A percentile compares a stretch with the other conserved stretches of the same genome.
phyloP scores from a whole-genome alignment of 106 monocot genomes.

The Platanthera zijinensis region DNA sequence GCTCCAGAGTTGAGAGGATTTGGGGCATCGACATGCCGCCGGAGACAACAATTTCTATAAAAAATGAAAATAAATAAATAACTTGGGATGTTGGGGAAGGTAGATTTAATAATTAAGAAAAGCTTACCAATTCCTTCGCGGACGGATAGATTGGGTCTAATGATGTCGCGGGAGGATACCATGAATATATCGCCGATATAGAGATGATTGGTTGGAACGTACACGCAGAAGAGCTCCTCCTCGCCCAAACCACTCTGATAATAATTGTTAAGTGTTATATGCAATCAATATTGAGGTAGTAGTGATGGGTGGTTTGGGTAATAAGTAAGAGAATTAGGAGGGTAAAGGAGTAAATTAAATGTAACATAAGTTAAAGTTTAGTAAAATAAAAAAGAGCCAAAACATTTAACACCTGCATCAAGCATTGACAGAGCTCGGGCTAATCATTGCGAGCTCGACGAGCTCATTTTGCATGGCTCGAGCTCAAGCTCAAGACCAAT shows the following conservation, averaged over 20 bases:
- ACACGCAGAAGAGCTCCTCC: slow-evolving; percentile 78
- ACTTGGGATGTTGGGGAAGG: neutral
- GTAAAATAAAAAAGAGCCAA: too few relatives aligned
- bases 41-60: slow-evolving; percentile 69
- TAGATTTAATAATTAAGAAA: neutral
- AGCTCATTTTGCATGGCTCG: too few relatives aligned
- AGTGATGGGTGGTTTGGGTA: neutral
- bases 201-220: slow-evolving; percentile 82
- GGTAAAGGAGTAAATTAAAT: too few relatives aligned
- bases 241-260: slow-evolving; percentile 63
- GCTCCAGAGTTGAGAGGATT: slow-evolving; percentile 43
- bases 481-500: too few relatives aligned
- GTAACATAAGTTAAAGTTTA: too few relatives aligned
- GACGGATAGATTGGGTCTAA: slow-evolving; percentile 77
- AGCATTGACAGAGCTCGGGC: too few relatives aligned
- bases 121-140: slow-evolving; percentile 85
- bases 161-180: slow-evolving; percentile 62
- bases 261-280: neutral
- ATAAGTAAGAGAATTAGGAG: too few relatives aligned
- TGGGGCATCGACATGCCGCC: slow-evolving; percentile 84
- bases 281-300: neutral
- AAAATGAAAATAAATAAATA: neutral
- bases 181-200: slow-evolving; percentile 81
- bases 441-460: too few relatives aligned
- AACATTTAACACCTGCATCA: too few relatives aligned